Conservation (phyloP, 768 basidiomycete genomes). For the Heimioporus sp. region DNA sequence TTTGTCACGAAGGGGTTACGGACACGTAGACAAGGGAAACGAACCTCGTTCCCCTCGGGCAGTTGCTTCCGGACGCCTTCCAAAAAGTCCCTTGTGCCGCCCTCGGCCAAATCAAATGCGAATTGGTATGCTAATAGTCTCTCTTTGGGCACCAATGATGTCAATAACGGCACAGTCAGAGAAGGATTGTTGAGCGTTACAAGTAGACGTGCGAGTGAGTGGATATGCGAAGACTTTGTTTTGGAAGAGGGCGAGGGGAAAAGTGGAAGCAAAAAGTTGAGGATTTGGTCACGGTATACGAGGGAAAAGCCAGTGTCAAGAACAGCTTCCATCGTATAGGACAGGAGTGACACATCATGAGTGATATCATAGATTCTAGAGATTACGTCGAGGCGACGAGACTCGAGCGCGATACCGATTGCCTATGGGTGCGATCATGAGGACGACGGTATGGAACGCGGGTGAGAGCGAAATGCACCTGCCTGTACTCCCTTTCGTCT, state of each 20-base stretch:
- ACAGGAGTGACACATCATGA: conserved; percentile 73
- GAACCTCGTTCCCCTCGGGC: conserved; percentile 65
- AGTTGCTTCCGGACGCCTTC: conserved; percentile 68
- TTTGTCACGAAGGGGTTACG: conserved; percentile 6
- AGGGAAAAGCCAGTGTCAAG: conserved; percentile 89
- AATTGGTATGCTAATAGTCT: conserved; percentile 88
- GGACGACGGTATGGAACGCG: neutral
- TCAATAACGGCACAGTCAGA: conserved; percentile 71
- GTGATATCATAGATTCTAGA: conserved; percentile 71
- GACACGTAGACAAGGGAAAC: conserved; percentile 14
- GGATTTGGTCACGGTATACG: conserved; percentile 78
- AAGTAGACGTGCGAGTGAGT: conserved; percentile 83
- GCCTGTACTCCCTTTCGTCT: conserved; percentile 86
- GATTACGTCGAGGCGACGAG: conserved; percentile 85
- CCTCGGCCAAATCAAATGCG: conserved; percentile 93
- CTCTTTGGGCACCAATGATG: conserved; percentile 67
- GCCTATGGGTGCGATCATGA: conserved; percentile 49
- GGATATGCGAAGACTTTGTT: conserved; percentile 72
- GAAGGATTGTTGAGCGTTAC: conserved; percentile 85
- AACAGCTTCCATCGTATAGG: conserved; percentile 91
- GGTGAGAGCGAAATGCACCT: conserved; percentile 46
- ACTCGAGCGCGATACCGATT: conserved; percentile 92
- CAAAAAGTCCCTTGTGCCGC: conserved; percentile 90
- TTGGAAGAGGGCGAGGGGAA: conserved; percentile 76
- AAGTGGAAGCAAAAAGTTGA: conserved; percentile 76